Base-by-base conservation (phyloP, 805 yeast species). In the Candida endomychidarum region DNA sequence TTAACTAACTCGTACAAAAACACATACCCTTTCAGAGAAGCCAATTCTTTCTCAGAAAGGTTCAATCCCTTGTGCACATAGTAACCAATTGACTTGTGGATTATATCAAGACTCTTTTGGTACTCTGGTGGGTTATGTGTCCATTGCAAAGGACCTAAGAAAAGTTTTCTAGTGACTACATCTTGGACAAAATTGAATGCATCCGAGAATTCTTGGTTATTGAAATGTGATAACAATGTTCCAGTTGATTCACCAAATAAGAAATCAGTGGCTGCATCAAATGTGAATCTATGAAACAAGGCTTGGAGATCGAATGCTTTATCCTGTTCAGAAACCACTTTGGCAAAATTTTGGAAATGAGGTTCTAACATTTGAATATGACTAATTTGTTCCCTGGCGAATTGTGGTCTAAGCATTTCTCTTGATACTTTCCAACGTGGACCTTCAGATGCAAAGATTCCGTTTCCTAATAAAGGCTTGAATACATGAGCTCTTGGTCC, bases 251-350 rank as follows among this genome's bases (percentile, higher is more conserved):
- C 65, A 14, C 72, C 74, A 50, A 67, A 65, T 38, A 67, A 53
- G 44, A 67, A 65, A 43, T 67, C 72, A 15, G 70, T 53, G 3
- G 72, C 58, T 17, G 70, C 54, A 47, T 67, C 74, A 37, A 67
- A 59, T 11, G 73, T 65, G 15, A 66, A 55, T 31, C 48, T 54
- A 47, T 57, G 63, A 42, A 65, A 64, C 32, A 60, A 57, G 20
- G 58, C 65, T 42, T 65, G 70, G 27, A 65, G 41, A 42, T 65
- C 60, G 39, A 65, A 48, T 8, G 50, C 49, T 8, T 40, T 26
- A 1, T 61, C 65, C 5, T 51, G 34, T 6, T 23, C 14, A 15
- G 43, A 37, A 18, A 34, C 46, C 15, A 61, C 49, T 29, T 53
- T 57, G 26, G 50, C 47, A 21, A 65, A 50, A n/a, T 46, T 39